phyloP scores from a whole-genome alignment of 2,329 filamentous ascomycete species.

The Colletotrichum karsti region DNA sequence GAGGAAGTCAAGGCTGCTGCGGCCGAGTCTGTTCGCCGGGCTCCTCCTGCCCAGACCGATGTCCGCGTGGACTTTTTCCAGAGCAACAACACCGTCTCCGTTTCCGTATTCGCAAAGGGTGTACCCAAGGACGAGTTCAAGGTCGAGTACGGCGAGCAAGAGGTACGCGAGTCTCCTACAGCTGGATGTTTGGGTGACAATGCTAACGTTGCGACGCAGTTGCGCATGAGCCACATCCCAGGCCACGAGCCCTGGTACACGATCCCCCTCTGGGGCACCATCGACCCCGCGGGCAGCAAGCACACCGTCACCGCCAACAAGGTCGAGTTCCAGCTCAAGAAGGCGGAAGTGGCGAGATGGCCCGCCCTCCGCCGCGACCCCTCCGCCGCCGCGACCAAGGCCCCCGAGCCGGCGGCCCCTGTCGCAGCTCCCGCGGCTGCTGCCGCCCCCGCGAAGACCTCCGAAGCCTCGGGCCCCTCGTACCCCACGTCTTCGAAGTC shows the following conservation, averaged over 20 bases:
- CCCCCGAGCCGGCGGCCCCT: not conserved
- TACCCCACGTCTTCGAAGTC: conserved; percentile 89
- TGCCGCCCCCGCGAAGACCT: conserved; percentile 15
- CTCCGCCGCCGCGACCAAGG: not conserved
- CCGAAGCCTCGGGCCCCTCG: conserved; percentile 52
- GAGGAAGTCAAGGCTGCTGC: conserved; percentile 19
- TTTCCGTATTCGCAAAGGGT: conserved; percentile 53
- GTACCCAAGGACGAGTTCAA: conserved; percentile 49
- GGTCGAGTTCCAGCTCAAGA: conserved; percentile 79
- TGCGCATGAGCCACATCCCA: conserved; percentile 29
- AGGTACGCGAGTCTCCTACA: conserved; percentile 20
- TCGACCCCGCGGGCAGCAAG: conserved; percentile 69
- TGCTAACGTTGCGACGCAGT: not conserved
- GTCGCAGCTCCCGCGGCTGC: not conserved
- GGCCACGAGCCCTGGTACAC: conserved; percentile 28
- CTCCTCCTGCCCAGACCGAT: conserved; percentile 32
- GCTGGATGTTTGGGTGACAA: fast-evolving
- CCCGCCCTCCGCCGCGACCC: conserved; percentile 38
- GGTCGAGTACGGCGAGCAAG: conserved; percentile 41
- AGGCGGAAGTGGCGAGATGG: conserved; percentile 77
- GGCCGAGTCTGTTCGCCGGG: not conserved
- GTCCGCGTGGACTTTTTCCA: conserved; percentile 44
- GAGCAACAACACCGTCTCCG: conserved; percentile 41
- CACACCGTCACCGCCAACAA: conserved; percentile 78
- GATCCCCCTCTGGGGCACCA: conserved; percentile 64